These are phyloP conservation scores for Tagetes patula DNA, from an alignment of 129 eudicot genomes.

Conservation along the genomic window DNA sequence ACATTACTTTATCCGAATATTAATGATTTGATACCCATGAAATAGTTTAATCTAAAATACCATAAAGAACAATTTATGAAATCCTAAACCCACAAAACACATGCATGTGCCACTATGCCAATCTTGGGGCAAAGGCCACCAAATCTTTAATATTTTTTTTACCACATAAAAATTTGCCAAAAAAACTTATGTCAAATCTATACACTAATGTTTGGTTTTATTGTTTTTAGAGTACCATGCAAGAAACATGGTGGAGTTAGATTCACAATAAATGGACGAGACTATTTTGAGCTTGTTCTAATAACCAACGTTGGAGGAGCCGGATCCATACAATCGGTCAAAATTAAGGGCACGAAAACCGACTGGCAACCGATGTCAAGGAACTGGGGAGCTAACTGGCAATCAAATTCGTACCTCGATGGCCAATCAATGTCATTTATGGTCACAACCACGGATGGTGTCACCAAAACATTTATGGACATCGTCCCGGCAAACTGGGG, in stretches of 20 bases:
- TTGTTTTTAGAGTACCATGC: constrained; percentile 70
- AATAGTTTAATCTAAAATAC: no score
- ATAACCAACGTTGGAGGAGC: constrained; percentile 74
- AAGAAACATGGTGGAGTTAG: constrained; percentile 78
- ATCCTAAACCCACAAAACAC: no score
- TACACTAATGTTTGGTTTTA: neutral
- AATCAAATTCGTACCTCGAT: constrained; percentile 57
- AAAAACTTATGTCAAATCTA: no score
- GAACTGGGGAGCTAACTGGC: constrained; percentile 97
- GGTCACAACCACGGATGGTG: constrained; percentile 78
- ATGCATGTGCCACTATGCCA: no score
- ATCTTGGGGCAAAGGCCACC: no score
- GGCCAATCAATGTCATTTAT: constrained; percentile 81
- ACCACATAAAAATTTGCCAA: no score
- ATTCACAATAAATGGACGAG: constrained; percentile 71
- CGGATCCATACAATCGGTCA: constrained; percentile 60
- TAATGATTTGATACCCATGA: no score
- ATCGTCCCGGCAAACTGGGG: constrained; percentile 66
- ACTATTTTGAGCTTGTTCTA: constrained; percentile 75
- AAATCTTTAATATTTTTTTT: no score
- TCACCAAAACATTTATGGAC: constrained; percentile 47
- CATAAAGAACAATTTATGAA: no score
- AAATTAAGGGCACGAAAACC: constrained; percentile 61
- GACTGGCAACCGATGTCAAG: constrained; percentile 69
- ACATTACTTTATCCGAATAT: no score